Evolutionary conservation across 148 eudicot species (phyloP), one percentile per base, ranked within the genome.

Genomic region (Camellia granthamiana): DNA sequence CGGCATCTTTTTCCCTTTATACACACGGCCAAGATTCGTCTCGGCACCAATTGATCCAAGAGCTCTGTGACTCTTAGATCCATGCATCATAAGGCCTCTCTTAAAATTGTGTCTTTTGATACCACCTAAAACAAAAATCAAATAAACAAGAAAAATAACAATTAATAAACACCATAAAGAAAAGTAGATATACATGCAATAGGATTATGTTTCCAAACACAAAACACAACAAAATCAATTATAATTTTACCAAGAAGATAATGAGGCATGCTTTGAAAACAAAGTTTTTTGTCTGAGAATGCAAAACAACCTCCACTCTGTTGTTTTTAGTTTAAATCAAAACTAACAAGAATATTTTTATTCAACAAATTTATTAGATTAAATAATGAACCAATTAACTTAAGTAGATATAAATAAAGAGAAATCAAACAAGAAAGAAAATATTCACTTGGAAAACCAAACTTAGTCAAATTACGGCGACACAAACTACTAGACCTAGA

Each of bases 11-110:
- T 23, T 23, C 23, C 23, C 23, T 23, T 23, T 23, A 23, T 23
- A 96, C 0, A 96, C 99, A 30, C 89, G 91, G 0, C 99, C 99
- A 1, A 98, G 99, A 8, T 98, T 96, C 15, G 99, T 96, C 60
- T 98, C 99, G 3, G 99, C 99, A 78, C 98, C 99, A 77, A 96
- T 94, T 19, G 99, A 96, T 51, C 99, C 99, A 70, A 94, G 83
- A 38, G 88, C 90, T 74, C 99, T 83, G 60, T 92, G 99, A 87
- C 99, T 96, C 83, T 96, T 94, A 2, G 99, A 96, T 64, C 99
- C 99, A 66, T 96, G 99, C 77, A 93, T 86, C 99, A 96, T 96
- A 0, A 46, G 92, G 76, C 99, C 99, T 88, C 99, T 92, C 87
- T 88, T 94, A 86, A 96, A 96, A 86, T 96, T 84, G 78, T 92